Conservation (phyloP, 2,329 filamentous ascomycete species). For the Penicillium sp. region DNA sequence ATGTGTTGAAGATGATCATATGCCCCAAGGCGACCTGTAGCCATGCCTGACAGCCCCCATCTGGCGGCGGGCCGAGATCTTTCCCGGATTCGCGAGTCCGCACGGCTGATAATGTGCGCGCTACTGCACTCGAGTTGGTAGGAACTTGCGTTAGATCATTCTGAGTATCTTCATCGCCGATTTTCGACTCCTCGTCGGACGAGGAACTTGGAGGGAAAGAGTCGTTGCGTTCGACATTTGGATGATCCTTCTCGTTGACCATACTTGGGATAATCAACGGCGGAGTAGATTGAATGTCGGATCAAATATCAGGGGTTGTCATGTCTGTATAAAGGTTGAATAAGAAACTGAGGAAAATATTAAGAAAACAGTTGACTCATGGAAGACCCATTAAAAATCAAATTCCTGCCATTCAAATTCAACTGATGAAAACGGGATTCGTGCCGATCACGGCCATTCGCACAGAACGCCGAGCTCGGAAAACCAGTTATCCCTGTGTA, state of each 20-base stretch:
- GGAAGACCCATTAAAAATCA: constrained; percentile 1
- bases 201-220: constrained; percentile 1
- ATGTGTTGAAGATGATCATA: constrained; percentile 59
- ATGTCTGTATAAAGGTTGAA: neutral
- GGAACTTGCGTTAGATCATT: constrained; percentile 22
- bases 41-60: constrained; percentile 59
- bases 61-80: constrained; percentile 41
- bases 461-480: constrained; percentile 20
- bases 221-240: constrained; percentile 5
- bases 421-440: constrained; percentile 7
- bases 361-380: constrained; percentile 6
- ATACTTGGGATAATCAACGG: neutral
- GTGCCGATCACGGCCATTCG: constrained; percentile 19
- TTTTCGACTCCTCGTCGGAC: constrained; percentile 22
- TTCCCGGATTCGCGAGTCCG: constrained; percentile 39
- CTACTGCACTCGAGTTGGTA: constrained; percentile 28
- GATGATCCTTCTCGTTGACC: neutral
- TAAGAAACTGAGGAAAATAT: neutral
- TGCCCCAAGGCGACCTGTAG: constrained; percentile 54
- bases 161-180: constrained; percentile 4
- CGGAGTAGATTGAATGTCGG: neutral
- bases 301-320: neutral
- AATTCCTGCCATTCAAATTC: neutral
- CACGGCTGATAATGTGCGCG: constrained; percentile 36
- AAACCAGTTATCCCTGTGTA: neutral